These are phyloP conservation scores for Mucor piriformis DNA, from an alignment of 371 early-diverging fungal species.

Conservation along the genomic window DNA sequence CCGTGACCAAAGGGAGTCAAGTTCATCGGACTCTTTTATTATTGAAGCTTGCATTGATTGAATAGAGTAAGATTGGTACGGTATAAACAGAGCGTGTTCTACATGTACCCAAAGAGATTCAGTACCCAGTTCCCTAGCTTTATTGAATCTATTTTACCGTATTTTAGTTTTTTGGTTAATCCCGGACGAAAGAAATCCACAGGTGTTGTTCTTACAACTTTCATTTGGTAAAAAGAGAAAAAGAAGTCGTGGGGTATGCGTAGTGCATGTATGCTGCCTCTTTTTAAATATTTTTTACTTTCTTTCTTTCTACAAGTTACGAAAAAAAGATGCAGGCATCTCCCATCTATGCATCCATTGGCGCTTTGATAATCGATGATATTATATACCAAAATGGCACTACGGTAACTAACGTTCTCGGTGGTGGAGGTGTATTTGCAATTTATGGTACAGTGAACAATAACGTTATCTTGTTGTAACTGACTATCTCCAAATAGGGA, in stretches of 20 bases:
- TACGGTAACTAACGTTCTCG: slow-evolving; percentile 34
- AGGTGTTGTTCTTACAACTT: background rate
- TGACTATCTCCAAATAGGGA: slow-evolving; percentile 26
- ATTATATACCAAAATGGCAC: slow-evolving; percentile 44
- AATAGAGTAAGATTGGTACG: background rate
- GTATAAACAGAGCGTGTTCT: too few species aligned
- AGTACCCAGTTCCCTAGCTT: too few species aligned
- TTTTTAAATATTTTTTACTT: background rate
- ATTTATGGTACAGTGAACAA: slow-evolving; percentile 40
- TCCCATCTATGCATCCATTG: slow-evolving; percentile 33
- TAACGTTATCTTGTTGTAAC: background rate
- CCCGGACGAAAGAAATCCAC: slow-evolving; percentile 9
- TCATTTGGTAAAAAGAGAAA: background rate
- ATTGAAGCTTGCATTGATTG: background rate
- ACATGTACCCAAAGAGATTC: too few species aligned
- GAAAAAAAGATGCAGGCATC: background rate
- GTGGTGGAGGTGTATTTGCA: slow-evolving; percentile 54
- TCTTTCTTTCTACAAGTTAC: background rate
- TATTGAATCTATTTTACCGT: background rate
- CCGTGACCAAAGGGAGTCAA: background rate
- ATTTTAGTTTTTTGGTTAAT: slow-evolving; percentile 2
- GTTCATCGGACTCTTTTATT: background rate
- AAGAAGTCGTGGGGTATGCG: background rate
- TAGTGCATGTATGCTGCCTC: background rate
- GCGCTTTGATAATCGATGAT: slow-evolving; percentile 53